phyloP scores from a whole-genome alignment of 495 filamentous ascomycete genomes.

The Penicillium macrosclerotiorum region DNA sequence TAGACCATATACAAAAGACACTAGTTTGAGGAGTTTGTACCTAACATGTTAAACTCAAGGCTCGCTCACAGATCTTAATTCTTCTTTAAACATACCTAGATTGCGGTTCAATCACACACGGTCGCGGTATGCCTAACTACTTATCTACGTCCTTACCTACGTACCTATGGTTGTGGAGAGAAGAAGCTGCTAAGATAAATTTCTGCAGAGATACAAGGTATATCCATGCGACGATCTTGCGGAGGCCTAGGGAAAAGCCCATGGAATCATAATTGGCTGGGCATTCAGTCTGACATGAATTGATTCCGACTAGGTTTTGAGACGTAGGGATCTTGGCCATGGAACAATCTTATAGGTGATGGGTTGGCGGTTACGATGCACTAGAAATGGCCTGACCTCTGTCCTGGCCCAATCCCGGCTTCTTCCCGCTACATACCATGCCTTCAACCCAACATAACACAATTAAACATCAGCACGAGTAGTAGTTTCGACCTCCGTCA shows the following conservation, averaged over 20 bases:
- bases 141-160: no score
- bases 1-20: no score
- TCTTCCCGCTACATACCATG: not conserved
- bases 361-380: not conserved
- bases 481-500: not conserved
- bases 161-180: not conserved
- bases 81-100: not conserved
- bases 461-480: not conserved
- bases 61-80: no score
- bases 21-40: no score
- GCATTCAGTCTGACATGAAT: not conserved
- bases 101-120: not conserved
- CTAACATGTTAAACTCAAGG: no score
- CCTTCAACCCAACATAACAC: not conserved
- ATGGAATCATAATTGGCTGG: not conserved
- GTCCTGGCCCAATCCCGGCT: not conserved
- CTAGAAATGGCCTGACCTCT: not conserved
- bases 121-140: no score
- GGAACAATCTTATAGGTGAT: not conserved
- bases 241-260: no score
- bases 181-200: not conserved
- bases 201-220: no score
- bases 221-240: no score
- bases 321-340: not conserved
- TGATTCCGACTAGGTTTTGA: not conserved